A percentile compares a stretch with the other conserved stretches of the same genome.
These are phyloP conservation scores for Bolboschoenus planiculmis DNA, from an alignment of 176 grass and related monocot species.

Conservation along the genomic window DNA sequence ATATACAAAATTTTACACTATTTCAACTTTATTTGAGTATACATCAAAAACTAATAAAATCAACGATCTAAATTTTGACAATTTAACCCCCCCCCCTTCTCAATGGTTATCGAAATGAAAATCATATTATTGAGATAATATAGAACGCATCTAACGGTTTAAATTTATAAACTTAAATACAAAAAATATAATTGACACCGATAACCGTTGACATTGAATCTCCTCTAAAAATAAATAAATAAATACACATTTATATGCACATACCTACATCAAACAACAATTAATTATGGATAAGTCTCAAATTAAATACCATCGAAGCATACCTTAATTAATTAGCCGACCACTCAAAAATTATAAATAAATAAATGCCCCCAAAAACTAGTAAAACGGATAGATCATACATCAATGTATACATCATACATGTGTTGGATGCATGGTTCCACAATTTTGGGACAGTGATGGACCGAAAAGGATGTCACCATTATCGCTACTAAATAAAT, in stretches of 20 bases:
- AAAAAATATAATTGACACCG: too few species aligned
- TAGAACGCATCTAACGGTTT: too few species aligned
- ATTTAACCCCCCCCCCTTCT: too few species aligned
- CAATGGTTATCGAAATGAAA: too few species aligned
- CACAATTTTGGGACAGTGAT: neutral
- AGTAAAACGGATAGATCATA: constrained; percentile 4
- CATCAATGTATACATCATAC: too few species aligned
- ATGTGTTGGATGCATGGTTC: neutral
- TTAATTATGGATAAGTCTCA: neutral
- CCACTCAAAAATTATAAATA: neutral
- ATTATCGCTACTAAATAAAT: neutral
- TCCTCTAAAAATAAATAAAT: neutral
- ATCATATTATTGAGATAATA: too few species aligned
- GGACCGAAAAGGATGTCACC: neutral
- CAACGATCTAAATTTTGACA: too few species aligned
- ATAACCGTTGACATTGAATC: too few species aligned
- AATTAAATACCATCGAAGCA: neutral
- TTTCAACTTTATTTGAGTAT: too few species aligned
- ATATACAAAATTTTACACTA: too few species aligned
- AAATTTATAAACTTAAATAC: too few species aligned
- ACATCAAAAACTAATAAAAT: too few species aligned
- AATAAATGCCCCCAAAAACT: neutral
- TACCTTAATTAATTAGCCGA: neutral
- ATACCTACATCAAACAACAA: neutral
- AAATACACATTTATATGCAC: neutral